Evolutionary conservation across 176 grass and related monocot genomes (phyloP), one percentile per base, ranked within the genome.

Genomic region (Lolium multiflorum): DNA sequence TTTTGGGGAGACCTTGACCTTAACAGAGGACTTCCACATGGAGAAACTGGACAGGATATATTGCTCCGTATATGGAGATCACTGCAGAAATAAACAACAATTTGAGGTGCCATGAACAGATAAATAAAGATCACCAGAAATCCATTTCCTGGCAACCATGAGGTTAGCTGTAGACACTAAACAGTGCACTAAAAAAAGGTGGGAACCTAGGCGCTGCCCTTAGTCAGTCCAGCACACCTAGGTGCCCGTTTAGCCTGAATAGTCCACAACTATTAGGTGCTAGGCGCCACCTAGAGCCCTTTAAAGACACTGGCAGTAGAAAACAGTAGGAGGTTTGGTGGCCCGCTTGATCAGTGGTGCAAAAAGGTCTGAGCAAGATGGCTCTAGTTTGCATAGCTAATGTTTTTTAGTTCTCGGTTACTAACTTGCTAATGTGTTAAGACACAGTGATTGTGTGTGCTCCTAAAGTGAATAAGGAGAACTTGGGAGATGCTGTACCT

Each of bases 1-100:
- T 91, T 81, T 39, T 91, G 94, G 31, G 97, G 97, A 82, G 97
- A 97, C 75, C 97, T 96, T 22, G 92, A 94, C 78, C 89, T 92
- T 56, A 97, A 77, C 12, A 93, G 78, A 76, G 97, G 97, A 71
- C 97, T 99, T 91, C 97, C 88, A 83, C 91, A 94, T 80, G 97
- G 97, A 88, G 97, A 99, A 84, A 99, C 94, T 44, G 97, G 97
- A 76, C 97, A 99, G 20, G 97, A 99, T 91, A 97, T 93, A 80
- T 99, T 96, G 85, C 93, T 96, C 51, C 90, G 76, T 47, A 92
- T 61, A 65, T 79, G 87, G 7, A 94, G 89, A 90, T 99, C 97
- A 48, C 97, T 99, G 92, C 65, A 90, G 79, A 84, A 84, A 48
- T 60, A 55, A 84, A 76, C 44, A 86, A 62, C 9, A 83, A 85